Conservation (phyloP, 2,329 filamentous ascomycete species). For the Plectosphaerella cucumerina region DNA sequence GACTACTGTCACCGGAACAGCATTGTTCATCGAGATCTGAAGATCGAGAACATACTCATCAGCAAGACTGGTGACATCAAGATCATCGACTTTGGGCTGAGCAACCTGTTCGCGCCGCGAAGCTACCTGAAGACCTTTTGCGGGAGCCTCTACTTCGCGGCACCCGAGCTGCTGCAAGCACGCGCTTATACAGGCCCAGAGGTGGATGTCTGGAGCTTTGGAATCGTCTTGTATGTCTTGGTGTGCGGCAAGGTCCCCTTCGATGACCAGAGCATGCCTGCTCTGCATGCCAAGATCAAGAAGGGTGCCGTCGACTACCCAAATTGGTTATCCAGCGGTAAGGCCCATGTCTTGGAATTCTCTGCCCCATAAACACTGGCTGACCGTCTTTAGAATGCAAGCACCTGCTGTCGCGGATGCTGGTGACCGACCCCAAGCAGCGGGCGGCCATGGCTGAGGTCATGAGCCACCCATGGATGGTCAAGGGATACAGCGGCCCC, state of each 20-base stretch:
- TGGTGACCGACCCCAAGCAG: slow-evolving; percentile 87
- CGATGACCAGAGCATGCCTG: slow-evolving; percentile 98
- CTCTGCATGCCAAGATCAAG: slow-evolving; percentile 97
- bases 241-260: slow-evolving; percentile 98
- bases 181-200: slow-evolving; percentile 93
- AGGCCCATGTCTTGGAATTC: slow-evolving; percentile 24
- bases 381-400: slow-evolving; percentile 71
- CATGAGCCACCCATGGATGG: slow-evolving; percentile 93
- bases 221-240: slow-evolving; percentile 93
- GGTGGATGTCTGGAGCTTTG: slow-evolving; percentile 98
- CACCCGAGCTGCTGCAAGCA: slow-evolving; percentile 89
- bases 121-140: slow-evolving; percentile 93
- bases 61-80: slow-evolving; percentile 99
- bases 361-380: slow-evolving; percentile 12
- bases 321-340: slow-evolving; percentile 85
- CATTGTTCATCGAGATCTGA: slow-evolving; percentile 94
- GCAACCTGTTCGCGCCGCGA: slow-evolving; percentile 87
- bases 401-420: slow-evolving; percentile 87
- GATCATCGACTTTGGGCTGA: slow-evolving; percentile 97
- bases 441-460: slow-evolving; percentile 87
- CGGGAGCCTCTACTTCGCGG: slow-evolving; percentile 95
- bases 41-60: slow-evolving; percentile 99
- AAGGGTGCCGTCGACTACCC: slow-evolving; percentile 95
- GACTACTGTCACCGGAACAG: slow-evolving; percentile 98
- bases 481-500: slow-evolving; percentile 79